phyloP scores from a whole-genome alignment of 768 basidiomycete genomes.

The Boletus rubescentipes region DNA sequence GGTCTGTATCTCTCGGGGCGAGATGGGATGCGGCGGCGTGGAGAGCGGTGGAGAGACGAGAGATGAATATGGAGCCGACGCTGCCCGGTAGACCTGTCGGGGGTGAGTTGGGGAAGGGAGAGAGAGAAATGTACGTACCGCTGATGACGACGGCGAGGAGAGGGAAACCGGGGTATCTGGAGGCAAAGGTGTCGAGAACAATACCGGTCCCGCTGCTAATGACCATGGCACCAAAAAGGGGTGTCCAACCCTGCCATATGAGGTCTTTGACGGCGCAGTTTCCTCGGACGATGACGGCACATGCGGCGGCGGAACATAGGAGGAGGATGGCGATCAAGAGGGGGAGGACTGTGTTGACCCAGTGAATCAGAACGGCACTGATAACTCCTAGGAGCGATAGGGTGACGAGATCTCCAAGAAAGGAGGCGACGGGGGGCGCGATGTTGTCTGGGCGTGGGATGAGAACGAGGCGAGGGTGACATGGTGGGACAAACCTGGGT shows the following conservation, averaged over 20 bases:
- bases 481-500: conserved; percentile 66
- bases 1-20: conserved; percentile 12
- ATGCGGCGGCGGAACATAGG: conserved; percentile 48
- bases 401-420: conserved; percentile 90
- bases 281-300: conserved; percentile 54
- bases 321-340: conserved; percentile 51
- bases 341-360: conserved; percentile 65
- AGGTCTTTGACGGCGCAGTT: conserved; percentile 73
- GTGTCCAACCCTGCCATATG: conserved; percentile 84
- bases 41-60: conserved; percentile 84
- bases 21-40: conserved; percentile 45
- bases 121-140: conserved; percentile 43
- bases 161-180: conserved; percentile 83
- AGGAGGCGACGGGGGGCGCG: conserved; percentile 89
- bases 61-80: conserved; percentile 88
- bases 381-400: conserved; percentile 76
- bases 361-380: conserved; percentile 68
- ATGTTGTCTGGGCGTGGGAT: conserved; percentile 72
- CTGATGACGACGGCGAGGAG: conserved; percentile 86
- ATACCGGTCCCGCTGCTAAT: conserved; percentile 89
- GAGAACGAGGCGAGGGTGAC: neutral
- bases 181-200: conserved; percentile 87
- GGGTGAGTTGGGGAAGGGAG: neutral
- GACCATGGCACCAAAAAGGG: conserved; percentile 86
- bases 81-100: conserved; percentile 76